Evolutionary conservation across 2,329 filamentous ascomycete genomes (phyloP).

Genomic region (Blastomyces emzantsi): DNA sequence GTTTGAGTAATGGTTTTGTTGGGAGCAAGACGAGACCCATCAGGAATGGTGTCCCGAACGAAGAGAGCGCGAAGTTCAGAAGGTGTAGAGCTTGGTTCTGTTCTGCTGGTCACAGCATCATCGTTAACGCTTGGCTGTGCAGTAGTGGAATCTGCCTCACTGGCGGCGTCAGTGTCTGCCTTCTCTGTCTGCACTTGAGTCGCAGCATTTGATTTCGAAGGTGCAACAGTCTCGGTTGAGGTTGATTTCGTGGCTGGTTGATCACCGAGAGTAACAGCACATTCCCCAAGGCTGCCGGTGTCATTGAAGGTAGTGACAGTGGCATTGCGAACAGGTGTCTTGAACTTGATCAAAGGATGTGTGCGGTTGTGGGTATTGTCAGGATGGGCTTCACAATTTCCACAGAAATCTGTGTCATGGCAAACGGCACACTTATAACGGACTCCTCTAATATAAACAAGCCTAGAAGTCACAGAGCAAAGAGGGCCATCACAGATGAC

Average conservation of each 20-base stretch:
- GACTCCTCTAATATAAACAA: constrained; percentile 62
- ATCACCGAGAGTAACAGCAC: constrained; percentile 65
- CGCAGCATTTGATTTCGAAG: constrained; percentile 43
- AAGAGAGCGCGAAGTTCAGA: constrained; percentile 56
- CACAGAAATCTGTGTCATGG: constrained; percentile 90
- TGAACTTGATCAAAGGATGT: constrained; percentile 97
- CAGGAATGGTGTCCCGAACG: constrained; percentile 65
- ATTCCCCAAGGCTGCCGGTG: constrained; percentile 53
- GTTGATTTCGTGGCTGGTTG: constrained; percentile 39
- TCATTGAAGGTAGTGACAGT: constrained; percentile 79
- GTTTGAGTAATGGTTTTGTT: constrained; percentile 76
- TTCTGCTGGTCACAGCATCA: constrained; percentile 10
- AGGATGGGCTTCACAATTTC: constrained; percentile 82
- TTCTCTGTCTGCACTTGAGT: constrained; percentile 61
- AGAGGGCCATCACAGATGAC: constrained; percentile 94
- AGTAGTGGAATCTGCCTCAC: background rate
- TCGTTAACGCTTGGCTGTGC: constrained; percentile 14
- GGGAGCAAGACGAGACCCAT: constrained; percentile 63
- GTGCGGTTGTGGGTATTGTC: constrained; percentile 81
- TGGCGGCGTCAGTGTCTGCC: background rate
- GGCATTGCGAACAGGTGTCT: constrained; percentile 80
- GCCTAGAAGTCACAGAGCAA: constrained; percentile 46
- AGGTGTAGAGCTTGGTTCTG: constrained; percentile 30
- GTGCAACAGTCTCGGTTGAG: constrained; percentile 44
- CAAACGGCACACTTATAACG: constrained; percentile 98